phyloP scores from a whole-genome alignment of 768 basidiomycete genomes.

The Lactarius psammicola region DNA sequence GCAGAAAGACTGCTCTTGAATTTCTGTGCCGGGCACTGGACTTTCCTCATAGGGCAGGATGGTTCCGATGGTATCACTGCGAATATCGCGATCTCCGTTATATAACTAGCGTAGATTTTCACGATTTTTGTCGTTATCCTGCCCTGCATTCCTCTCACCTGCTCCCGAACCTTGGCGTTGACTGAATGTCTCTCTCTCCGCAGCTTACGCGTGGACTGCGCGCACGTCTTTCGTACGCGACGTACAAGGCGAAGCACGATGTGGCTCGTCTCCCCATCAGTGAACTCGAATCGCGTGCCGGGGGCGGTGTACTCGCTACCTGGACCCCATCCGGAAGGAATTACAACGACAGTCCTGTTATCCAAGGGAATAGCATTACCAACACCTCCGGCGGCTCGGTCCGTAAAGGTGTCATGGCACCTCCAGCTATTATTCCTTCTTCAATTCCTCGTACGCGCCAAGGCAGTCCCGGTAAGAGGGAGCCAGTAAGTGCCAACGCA shows the following conservation, averaged over 20 bases:
- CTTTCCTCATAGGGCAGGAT: background rate
- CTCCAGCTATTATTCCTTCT: constrained; percentile 37
- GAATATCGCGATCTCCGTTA: background rate
- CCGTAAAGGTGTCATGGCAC: constrained; percentile 47
- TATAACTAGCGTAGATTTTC: constrained; percentile 13
- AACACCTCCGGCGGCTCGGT: constrained; percentile 29
- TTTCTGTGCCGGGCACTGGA: background rate
- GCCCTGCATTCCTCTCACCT: background rate
- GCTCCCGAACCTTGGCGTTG: constrained; percentile 25
- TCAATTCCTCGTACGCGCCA: constrained; percentile 21
- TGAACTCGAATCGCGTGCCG: constrained; percentile 67
- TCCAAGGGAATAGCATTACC: constrained; percentile 45
- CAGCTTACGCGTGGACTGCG: constrained; percentile 82
- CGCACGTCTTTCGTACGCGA: constrained; percentile 77
- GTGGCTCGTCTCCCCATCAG: constrained; percentile 60
- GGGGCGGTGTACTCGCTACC: constrained; percentile 37
- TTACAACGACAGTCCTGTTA: constrained; percentile 53
- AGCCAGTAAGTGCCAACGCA: constrained; percentile 39
- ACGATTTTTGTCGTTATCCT: constrained; percentile 9
- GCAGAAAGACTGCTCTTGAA: background rate
- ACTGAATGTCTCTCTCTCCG: constrained; percentile 30
- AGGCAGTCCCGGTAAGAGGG: constrained; percentile 30
- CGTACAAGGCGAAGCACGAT: constrained; percentile 80
- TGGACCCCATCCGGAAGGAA: constrained; percentile 36
- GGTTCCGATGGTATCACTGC: constrained; percentile 2